Evolutionary conservation across 1,284 basidiomycete genomes (phyloP), one percentile per base, ranked within the genome.

Genomic region (Heimioporus retisporus): DNA sequence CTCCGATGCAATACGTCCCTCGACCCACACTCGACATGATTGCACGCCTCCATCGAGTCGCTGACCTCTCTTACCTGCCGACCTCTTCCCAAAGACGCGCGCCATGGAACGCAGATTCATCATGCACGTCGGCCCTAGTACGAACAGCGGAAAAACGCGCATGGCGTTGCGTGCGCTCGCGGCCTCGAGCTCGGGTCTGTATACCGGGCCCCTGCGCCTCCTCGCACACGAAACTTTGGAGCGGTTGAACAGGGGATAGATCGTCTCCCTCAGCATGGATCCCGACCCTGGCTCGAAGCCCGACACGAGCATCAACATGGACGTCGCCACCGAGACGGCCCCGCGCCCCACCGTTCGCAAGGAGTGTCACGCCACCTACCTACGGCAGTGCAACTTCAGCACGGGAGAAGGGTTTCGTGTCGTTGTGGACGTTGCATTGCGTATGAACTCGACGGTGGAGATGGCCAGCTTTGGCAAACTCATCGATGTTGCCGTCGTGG

Each of bases 111-210:
- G 97, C 23, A 93, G 92, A 73, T 85, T 99, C 70, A 94, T 97
- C 79, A 91, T 99, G 82, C 97, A 99, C 77, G 96, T 99, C 66
- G 97, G 97, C 0, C 97, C 97, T n/a, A n/a, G n/a, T 0, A 99
- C 97, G 44, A 99, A 99, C 81, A 96, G 94, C 66, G 97, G 97
- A 53, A 99, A 99, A 83, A 99, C 97, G 0, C 93, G 99, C 78
- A 92, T 93, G 73, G 97, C 97, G 0, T 84, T 99, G 16, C 91
- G 95, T 56, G 95, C 96, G 0, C 86, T 99, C 3, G 94, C 95
- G 2, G 88, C 89, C 2, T 91, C 96, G 0, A 75, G 81, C 2
- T 84, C 83, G 0, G 97, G 97, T 3, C 85, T 94, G 2, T 99
- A 98, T 73, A 95, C 95, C 0, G 96, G 97, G 0, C 97, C 97